Base-by-base conservation (phyloP, 805 yeast species). In the Kazachstania martiniae region DNA sequence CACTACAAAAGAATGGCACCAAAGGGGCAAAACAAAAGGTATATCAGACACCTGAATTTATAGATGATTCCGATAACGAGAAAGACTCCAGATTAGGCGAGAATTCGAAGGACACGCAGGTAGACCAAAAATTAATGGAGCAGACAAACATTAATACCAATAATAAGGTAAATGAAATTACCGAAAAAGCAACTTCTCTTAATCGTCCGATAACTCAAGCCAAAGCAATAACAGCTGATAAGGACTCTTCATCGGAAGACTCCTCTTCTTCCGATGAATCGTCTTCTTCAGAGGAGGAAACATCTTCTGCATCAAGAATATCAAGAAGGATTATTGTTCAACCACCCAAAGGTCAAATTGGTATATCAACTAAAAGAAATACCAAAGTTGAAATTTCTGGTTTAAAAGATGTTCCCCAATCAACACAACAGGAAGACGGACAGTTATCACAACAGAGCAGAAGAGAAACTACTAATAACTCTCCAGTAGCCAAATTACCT, bases 291-390 rank as follows among this genome's bases (percentile, higher is more conserved):
- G 19, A 15, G 13, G 21, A 17, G 7, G 12, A 25, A 6, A 7
- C 15, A n/a, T 16, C 27, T 17, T 45, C 51, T 7, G 38, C 47
- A 2, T 41, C 50, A 49, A 39, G 43, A 25, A 34, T 31, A 12
- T 31, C 44, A 3, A 58, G 66, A 34, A 56, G 70, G 36, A 44
- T 50, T n/a, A 60, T 66, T 13, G 75, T 70, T 4, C 62, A 63
- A 25, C 62, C 72, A 2, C 75, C 75, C 13, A 59, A 51, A 33
- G 60, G 56, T n/a, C 34, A 53, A 3, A 35, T 50, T 12, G 30
- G 39, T 10, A 30, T 15, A 21, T 21, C 26, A 48, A 1, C 42
- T 43, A 18, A 41, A 38, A 3, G 31, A 41, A 6, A 33, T 42
- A 1, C 33, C 37, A 18, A 27, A 23, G 13, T 13, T 4, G 7